A percentile compares a stretch with the other conserved stretches of the same genome.
These are phyloP conservation scores for Leccinum subgranulosum DNA, from an alignment of 768 basidiomycete genomes.

Conservation along the genomic window DNA sequence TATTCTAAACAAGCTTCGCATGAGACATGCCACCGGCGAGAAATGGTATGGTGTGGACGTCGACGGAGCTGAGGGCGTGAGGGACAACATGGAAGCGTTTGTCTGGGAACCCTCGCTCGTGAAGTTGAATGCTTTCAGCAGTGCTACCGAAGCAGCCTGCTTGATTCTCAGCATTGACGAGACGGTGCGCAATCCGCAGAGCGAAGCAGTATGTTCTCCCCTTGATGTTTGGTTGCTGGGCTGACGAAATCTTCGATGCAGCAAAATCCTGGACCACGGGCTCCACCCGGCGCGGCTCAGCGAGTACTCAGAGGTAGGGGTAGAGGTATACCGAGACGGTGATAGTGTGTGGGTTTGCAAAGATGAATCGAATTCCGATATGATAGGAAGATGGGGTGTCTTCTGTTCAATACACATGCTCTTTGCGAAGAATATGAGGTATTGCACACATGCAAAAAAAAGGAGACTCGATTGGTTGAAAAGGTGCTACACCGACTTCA, in stretches of 20 bases:
- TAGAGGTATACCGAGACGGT: constrained; percentile 76
- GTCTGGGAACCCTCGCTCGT: constrained; percentile 98
- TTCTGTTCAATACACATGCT: constrained; percentile 14
- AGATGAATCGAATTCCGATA: constrained; percentile 7
- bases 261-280: constrained; percentile 82
- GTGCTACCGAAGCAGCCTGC: constrained; percentile 95
- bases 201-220: constrained; percentile 68
- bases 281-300: constrained; percentile 89
- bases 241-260: constrained; percentile 31
- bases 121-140: constrained; percentile 92
- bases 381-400: constrained; percentile 18
- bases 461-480: neutral
- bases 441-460: no score
- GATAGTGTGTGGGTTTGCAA: constrained; percentile 11
- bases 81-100: constrained; percentile 96
- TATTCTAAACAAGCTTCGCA: constrained; percentile 93
- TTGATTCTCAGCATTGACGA: constrained; percentile 96
- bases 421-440: no score
- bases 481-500: neutral
- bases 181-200: constrained; percentile 94
- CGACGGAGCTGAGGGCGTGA: constrained; percentile 81
- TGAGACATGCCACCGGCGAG: constrained; percentile 89
- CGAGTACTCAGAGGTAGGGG: constrained; percentile 85
- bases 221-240: constrained; percentile 1
- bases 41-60: constrained; percentile 95